Evolutionary conservation across 1,139 yeast genomes (phyloP).

Genomic region (Martiniozyma asiatica): DNA sequence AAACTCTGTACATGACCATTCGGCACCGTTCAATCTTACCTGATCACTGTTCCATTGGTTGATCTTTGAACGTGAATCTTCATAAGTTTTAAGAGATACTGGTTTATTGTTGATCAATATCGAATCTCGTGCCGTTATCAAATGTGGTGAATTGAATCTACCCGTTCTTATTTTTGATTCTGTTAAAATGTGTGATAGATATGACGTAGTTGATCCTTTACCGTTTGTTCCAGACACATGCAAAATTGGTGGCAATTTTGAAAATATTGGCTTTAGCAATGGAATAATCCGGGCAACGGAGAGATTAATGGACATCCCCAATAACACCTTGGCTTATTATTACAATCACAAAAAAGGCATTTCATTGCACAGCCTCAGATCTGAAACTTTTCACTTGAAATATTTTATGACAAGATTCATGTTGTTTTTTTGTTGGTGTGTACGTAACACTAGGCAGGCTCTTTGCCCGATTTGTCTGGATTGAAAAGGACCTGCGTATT

Average conservation of each 20-base stretch:
- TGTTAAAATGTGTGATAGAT: conserved; percentile 51
- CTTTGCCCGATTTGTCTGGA: too few relatives aligned
- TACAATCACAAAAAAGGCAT: too few relatives aligned
- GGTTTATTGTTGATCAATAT: conserved; percentile 53
- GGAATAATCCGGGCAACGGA: conserved; percentile 2
- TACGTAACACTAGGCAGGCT: too few relatives aligned
- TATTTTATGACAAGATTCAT: too few relatives aligned
- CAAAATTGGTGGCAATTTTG: conserved; percentile 57
- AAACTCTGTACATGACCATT: conserved; percentile 75
- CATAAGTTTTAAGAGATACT: conserved; percentile 37
- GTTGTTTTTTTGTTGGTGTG: too few relatives aligned
- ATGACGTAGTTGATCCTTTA: conserved; percentile 82
- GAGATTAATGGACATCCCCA: conserved; percentile 1
- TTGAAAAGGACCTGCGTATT: too few relatives aligned
- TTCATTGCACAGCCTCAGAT: too few relatives aligned
- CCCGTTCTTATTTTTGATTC: conserved; percentile 46
- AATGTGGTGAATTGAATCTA: conserved; percentile 79
- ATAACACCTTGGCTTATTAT: too few relatives aligned
- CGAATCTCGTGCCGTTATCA: conserved; percentile 62
- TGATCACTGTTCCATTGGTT: too few relatives aligned
- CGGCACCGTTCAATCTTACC: too few relatives aligned
- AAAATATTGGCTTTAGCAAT: neutral
- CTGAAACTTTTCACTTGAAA: too few relatives aligned
- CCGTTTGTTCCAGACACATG: conserved; percentile 95
- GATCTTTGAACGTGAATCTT: conserved; percentile 6